These are phyloP conservation scores for Termitomyces titanicus DNA, from an alignment of 768 basidiomycete genomes.

Conservation along the genomic window DNA sequence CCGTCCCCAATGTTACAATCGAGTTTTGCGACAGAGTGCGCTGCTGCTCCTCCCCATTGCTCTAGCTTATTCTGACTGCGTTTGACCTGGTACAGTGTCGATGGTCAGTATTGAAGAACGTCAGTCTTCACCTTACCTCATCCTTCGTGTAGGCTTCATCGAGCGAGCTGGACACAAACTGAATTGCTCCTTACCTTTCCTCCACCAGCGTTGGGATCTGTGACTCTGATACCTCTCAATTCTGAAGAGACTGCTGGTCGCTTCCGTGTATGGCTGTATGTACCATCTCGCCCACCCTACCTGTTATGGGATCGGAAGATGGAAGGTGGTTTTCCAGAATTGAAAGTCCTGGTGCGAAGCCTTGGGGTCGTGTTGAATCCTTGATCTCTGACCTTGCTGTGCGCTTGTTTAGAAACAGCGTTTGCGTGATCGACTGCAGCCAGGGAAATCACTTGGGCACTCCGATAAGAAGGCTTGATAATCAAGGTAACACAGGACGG, in stretches of 20 bases:
- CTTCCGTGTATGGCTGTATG: slow-evolving; percentile 84
- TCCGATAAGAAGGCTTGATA: slow-evolving; percentile 58
- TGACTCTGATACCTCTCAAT: slow-evolving; percentile 73
- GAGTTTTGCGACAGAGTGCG: slow-evolving; percentile 92
- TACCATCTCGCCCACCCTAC: slow-evolving; percentile 31
- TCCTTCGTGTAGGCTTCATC: slow-evolving; percentile 65
- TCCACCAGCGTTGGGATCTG: slow-evolving; percentile 61
- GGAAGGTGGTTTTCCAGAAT: slow-evolving; percentile 90
- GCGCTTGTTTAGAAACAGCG: slow-evolving; percentile 68
- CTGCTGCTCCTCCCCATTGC: slow-evolving; percentile 24
- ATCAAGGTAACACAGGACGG: not conserved
- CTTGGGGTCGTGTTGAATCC: not conserved
- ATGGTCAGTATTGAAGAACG: slow-evolving; percentile 49
- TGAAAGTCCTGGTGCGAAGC: slow-evolving; percentile 64
- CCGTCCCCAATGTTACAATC: slow-evolving; percentile 60
- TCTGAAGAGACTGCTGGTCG: slow-evolving; percentile 83
- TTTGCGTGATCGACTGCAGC: slow-evolving; percentile 79
- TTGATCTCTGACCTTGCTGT: not conserved
- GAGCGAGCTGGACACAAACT: slow-evolving; percentile 92
- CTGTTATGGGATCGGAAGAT: slow-evolving; percentile 89
- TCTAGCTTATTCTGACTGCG: not conserved
- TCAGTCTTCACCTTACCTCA: not conserved
- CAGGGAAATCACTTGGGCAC: slow-evolving; percentile 81
- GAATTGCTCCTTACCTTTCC: slow-evolving; percentile 91
- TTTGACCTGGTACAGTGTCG: slow-evolving; percentile 53